phyloP scores from a whole-genome alignment of 225 moss, liverwort and hornwort species.

The Antitrichia curtipendula region DNA sequence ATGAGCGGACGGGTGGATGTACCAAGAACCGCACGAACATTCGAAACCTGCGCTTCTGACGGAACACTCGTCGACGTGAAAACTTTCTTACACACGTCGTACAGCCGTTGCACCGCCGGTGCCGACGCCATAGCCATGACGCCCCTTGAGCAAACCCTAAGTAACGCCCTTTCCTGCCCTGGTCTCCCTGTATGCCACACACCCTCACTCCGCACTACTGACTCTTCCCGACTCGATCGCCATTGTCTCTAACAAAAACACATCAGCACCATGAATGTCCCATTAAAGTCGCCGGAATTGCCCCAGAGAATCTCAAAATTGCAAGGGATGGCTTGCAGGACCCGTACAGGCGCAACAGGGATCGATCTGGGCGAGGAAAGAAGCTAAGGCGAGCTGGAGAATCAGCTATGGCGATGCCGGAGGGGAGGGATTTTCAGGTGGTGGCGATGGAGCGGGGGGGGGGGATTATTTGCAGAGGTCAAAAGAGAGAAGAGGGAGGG shows the following conservation, averaged over 20 bases:
- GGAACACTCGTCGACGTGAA: slow-evolving; percentile 60
- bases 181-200: neutral
- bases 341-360: neutral
- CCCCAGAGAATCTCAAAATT: neutral
- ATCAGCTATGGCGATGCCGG: neutral
- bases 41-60: slow-evolving; percentile 51
- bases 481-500: neutral
- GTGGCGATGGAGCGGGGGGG: neutral
- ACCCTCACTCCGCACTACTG: neutral
- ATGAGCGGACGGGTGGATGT: neutral
- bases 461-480: neutral
- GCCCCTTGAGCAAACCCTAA: neutral
- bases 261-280: neutral
- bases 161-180: neutral
- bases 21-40: slow-evolving; percentile 66
- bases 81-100: slow-evolving; percentile 76
- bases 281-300: neutral
- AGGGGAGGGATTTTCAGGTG: neutral
- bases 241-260: neutral
- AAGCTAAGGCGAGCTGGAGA: neutral
- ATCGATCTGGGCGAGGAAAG: neutral
- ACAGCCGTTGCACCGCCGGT: slow-evolving; percentile 71
- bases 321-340: neutral
- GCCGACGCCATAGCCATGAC: slow-evolving; percentile 34
- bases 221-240: neutral